Evolutionary conservation across 176 grass and related monocot species (phyloP), one percentile per base, ranked within the genome.

Genomic region (Elymus sibiricus): DNA sequence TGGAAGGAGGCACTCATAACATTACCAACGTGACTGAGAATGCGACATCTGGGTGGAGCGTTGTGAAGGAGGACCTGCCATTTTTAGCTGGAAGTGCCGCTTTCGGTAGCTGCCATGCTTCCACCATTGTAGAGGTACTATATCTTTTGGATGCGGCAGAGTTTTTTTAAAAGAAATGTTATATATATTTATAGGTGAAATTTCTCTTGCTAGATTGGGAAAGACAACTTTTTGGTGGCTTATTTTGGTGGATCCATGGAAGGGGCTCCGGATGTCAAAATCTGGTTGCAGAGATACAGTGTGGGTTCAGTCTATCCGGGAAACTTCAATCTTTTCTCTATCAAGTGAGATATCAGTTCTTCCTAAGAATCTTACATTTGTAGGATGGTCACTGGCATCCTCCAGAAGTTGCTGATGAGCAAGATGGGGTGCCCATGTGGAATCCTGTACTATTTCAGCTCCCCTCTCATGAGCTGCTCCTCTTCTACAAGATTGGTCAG

Each of bases 371-470:
- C 13, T 39, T 84, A 59, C 81, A 28, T 87, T 64, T 76, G 49
- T 87, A 95, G 96, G 93, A 94, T 74, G 93, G 90, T 27, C 82
- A 14, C 47, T 98, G 96, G 96, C 82, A 88, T 74, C 84, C 80
- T 90, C 96, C 92, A 53, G 22, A 84, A 80, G 74, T 95, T 65
- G 87, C 79, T 27, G 97, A 98, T 89, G 90, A 98, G 90, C 80
- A 98, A 81, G 71, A 70, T 27, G 82, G 90, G 64, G 92, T 98
- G 43, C 88, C 97, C 6, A 91, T 98, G 97, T 98, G 97, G 97
- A 98, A 98, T 76, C 97, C 97, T 9, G 94, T 95, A 70, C 63
- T 98, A 49, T 98, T 98, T 88, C 97, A 92, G 85, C 97, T 98
- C 22, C 94, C 97, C 42, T 94, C 93, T 11, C 77, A 42, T n/a